Evolutionary conservation across 345 rosid species (phyloP), one percentile per base, ranked within the genome.

Genomic region (Carallia pectinifolia): DNA sequence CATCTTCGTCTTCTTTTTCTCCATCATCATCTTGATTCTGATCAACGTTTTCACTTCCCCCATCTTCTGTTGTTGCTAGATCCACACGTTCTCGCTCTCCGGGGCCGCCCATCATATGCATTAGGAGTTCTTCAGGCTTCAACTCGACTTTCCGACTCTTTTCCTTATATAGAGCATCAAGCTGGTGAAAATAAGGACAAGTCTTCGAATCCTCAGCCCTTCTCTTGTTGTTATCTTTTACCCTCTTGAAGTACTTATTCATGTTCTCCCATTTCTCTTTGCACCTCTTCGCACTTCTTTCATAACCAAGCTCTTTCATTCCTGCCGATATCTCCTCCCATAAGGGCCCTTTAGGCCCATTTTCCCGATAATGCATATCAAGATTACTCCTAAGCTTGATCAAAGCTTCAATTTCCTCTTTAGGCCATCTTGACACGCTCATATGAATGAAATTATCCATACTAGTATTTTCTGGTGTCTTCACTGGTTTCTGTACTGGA

Each of bases 121-220:
- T 78, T 64, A 85, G 66, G 63, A 81, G 87, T 61, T 83, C 89
- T 67, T 81, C 89, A 2, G 85, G 86, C 77, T 77, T 82, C 71
- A 74, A 56, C 52, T 83, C 84, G 18, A 63, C 61, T 65, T 67
- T 84, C 79, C 67, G 68, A 52, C 53, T 80, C 78, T 83, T 88
- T 81, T 80, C 85, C 19, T 75, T 87, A 75, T 91, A 80, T 58
- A 91, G 52, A 52, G 88, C 90, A 73, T 91, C 89, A 13, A 91
- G 88, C 78, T 81, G 74, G 8, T 73, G 61, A 61, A 72, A 77
- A 54, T 77, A 77, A 44, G 77, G 77, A 61, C 81, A 77, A 5
- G 81, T 77, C 58, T 72, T 77, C 10, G 77, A 48, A 13, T 77
- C 81, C 39, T 8, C 77, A 1, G 81, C 47, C 67, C 81, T 72